phyloP scores from a whole-genome alignment of 2,329 filamentous ascomycete genomes.

The Aureobasidium sp. region DNA sequence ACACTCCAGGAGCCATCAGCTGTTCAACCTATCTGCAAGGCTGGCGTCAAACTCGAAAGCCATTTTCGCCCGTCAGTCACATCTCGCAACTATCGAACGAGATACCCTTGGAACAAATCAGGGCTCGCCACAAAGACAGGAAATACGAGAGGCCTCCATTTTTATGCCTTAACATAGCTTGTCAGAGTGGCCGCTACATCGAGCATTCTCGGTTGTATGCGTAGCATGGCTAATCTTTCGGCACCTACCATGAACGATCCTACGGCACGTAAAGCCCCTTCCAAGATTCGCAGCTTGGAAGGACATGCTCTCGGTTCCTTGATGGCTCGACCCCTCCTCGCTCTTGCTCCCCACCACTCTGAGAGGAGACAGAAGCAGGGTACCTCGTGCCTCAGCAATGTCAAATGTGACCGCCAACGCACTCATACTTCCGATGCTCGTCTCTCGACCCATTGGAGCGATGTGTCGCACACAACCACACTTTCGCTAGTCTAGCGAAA shows the following conservation, averaged over 20 bases:
- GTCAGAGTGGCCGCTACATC: neutral
- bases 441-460: neutral
- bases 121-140: neutral
- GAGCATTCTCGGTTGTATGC: neutral
- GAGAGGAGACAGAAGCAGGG: neutral
- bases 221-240: neutral
- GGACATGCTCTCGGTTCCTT: neutral
- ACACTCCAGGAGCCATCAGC: constrained; percentile 1
- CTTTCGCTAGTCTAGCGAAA: neutral
- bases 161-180: neutral
- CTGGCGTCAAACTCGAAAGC: constrained; percentile 6
- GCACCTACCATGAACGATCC: neutral
- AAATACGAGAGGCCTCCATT: neutral
- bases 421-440: constrained; percentile 3
- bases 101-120: neutral
- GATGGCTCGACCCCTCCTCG: constrained; percentile 6
- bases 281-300: neutral
- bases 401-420: constrained; percentile 10
- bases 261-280: neutral
- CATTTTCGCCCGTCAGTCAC: constrained; percentile 2
- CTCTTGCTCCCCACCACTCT: neutral
- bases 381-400: neutral
- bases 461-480: constrained; percentile 10
- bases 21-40: constrained; percentile 8
- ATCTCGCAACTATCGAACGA: neutral